Conservation (phyloP, 805 yeast genomes). For the Wickerhamomyces bovis region DNA sequence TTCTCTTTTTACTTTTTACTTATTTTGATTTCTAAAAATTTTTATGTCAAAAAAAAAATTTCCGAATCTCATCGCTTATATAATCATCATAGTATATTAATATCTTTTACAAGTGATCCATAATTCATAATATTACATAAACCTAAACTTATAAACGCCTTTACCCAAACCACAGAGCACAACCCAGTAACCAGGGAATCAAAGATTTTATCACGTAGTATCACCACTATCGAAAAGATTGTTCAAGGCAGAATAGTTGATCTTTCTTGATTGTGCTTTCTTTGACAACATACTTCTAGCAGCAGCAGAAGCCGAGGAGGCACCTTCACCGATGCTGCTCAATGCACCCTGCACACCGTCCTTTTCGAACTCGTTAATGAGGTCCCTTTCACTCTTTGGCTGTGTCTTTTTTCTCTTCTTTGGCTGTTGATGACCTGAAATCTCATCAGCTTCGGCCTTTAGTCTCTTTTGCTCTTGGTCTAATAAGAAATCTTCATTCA, state of each 20-base stretch:
- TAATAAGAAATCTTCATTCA: conserved; percentile 77
- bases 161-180: conserved; percentile 13
- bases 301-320: conserved; percentile 67
- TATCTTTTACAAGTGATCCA: no score
- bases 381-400: conserved; percentile 23
- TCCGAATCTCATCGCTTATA: conserved; percentile 17
- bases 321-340: conserved; percentile 38
- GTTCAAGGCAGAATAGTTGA: conserved; percentile 80
- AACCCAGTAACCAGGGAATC: neutral
- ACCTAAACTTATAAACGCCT: neutral
- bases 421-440: conserved; percentile 67
- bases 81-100: conserved; percentile 2
- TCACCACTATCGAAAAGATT: conserved; percentile 31
- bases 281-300: conserved; percentile 72
- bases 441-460: conserved; percentile 79
- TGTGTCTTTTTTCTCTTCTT: conserved; percentile 42
- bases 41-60: conserved; percentile 6
- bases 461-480: conserved; percentile 82
- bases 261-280: conserved; percentile 78
- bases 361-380: conserved; percentile 27
- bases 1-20: neutral
- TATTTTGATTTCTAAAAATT: neutral
- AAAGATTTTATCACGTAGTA: neutral
- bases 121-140: neutral
- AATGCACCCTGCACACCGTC: conserved; percentile 36